A percentile compares a stretch with the other conserved stretches of the same genome.
These are phyloP conservation scores for Mortierella claussenii DNA, from an alignment of 192 early-diverging fungal species.

Conservation along the genomic window DNA sequence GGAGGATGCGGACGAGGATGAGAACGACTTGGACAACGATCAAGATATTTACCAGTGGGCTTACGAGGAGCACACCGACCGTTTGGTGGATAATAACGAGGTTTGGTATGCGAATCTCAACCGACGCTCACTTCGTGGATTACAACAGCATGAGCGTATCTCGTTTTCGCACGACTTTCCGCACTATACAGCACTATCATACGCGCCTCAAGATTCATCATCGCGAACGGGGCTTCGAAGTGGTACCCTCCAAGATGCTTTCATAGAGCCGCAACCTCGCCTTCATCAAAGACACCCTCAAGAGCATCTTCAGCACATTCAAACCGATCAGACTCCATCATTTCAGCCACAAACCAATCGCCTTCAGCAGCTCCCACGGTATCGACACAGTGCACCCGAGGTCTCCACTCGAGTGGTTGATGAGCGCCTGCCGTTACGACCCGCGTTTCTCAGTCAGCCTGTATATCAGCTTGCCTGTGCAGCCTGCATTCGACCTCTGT, in stretches of 20 bases:
- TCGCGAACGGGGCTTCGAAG: too few relatives aligned
- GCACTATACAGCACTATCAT: too few relatives aligned
- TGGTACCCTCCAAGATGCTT: background rate
- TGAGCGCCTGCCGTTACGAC: conserved; percentile 11
- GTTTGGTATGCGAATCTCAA: too few relatives aligned
- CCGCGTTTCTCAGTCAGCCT: conserved; percentile 40
- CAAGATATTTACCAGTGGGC: background rate
- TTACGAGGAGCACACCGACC: too few relatives aligned
- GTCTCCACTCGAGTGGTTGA: background rate
- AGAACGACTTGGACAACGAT: background rate
- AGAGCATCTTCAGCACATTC: background rate
- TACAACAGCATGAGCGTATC: too few relatives aligned
- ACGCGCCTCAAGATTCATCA: too few relatives aligned
- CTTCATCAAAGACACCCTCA: conserved; percentile 10
- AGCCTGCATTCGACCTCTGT: conserved; percentile 40
- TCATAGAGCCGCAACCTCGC: background rate
- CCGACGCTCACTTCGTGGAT: too few relatives aligned
- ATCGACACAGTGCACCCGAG: background rate
- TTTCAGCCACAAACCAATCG: too few relatives aligned
- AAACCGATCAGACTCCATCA: background rate
- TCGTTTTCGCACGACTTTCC: too few relatives aligned
- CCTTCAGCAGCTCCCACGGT: background rate
- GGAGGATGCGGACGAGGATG: conserved; percentile 1
- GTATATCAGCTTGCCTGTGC: conserved; percentile 51
- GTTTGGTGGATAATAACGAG: too few relatives aligned